phyloP scores from a whole-genome alignment of 768 basidiomycete species.

The Collybiopsis luxurians region DNA sequence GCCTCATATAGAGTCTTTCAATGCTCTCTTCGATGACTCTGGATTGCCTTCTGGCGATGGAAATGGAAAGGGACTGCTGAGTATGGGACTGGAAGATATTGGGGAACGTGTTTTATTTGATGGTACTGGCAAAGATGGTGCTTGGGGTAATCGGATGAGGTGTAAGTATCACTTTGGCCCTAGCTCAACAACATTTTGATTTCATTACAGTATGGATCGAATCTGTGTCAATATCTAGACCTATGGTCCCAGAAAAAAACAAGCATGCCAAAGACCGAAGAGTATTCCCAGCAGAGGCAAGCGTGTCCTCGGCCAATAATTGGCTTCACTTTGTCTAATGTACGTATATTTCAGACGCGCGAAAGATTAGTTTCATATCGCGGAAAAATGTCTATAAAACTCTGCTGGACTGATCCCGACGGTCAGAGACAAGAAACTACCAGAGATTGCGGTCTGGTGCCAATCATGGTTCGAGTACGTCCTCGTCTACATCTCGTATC shows the following conservation, averaged over 20 bases:
- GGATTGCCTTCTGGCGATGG: constrained; percentile 73
- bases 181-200: constrained; percentile 9
- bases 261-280: constrained; percentile 68
- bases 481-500: background rate
- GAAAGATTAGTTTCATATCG: constrained; percentile 92
- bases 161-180: constrained; percentile 50
- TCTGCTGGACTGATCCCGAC: constrained; percentile 79
- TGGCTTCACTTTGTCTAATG: background rate
- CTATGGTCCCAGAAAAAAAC: constrained; percentile 85
- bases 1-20: constrained; percentile 96
- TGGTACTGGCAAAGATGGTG: constrained; percentile 52
- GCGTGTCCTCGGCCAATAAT: constrained; percentile 10
- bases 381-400: constrained; percentile 81
- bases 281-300: constrained; percentile 88
- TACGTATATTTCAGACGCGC: constrained; percentile 59
- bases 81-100: constrained; percentile 78
- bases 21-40: constrained; percentile 92
- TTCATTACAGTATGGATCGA: constrained; percentile 83
- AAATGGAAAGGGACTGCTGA: constrained; percentile 77
- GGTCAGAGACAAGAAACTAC: constrained; percentile 66
- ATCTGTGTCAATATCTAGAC: constrained; percentile 75
- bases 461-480: constrained; percentile 95
- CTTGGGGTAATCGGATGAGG: constrained; percentile 83
- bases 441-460: constrained; percentile 89
- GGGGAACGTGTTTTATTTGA: constrained; percentile 94